Evolutionary conservation across 148 eudicot species (phyloP).

Genomic region (Rheum nobile): DNA sequence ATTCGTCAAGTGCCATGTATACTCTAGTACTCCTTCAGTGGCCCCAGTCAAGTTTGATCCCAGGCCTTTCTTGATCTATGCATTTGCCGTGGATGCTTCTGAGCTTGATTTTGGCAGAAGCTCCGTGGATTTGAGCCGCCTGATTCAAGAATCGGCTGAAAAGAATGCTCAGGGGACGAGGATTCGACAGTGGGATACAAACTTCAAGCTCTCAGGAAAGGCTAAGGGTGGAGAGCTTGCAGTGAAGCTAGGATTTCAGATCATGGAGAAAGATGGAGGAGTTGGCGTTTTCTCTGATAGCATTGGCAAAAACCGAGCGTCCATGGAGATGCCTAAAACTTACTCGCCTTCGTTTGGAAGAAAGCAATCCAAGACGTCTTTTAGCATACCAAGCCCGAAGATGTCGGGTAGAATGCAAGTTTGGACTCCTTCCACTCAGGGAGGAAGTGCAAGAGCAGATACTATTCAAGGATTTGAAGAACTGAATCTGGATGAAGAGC

Average conservation of each 20-base stretch:
- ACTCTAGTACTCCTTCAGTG: slow-evolving; percentile 20
- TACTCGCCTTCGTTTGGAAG: slow-evolving; percentile 44
- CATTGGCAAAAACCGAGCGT: slow-evolving; percentile 21
- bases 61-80: slow-evolving; percentile 62
- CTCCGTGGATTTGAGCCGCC: slow-evolving; percentile 56
- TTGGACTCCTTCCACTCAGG: slow-evolving; percentile 55
- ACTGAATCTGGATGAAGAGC: slow-evolving; percentile 74
- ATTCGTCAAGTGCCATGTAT: slow-evolving; percentile 70
- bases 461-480: slow-evolving; percentile 61
- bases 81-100: slow-evolving; percentile 67
- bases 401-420: slow-evolving; percentile 40
- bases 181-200: slow-evolving; percentile 77
- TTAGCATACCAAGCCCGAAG: slow-evolving; percentile 87
- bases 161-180: slow-evolving; percentile 58
- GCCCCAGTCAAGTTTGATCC: slow-evolving; percentile 48
- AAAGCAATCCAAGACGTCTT: slow-evolving; percentile 71
- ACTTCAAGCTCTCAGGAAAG: slow-evolving; percentile 63
- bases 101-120: slow-evolving; percentile 83
- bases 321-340: slow-evolving; percentile 25
- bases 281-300: slow-evolving; percentile 28
- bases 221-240: slow-evolving; percentile 84
- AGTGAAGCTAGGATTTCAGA: slow-evolving; percentile 73
- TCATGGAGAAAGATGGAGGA: slow-evolving; percentile 95
- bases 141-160: slow-evolving; percentile 70
- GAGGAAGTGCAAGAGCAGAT: slow-evolving; percentile 27